Conservation (phyloP, 768 basidiomycete genomes). For the Boletus insuetus region DNA sequence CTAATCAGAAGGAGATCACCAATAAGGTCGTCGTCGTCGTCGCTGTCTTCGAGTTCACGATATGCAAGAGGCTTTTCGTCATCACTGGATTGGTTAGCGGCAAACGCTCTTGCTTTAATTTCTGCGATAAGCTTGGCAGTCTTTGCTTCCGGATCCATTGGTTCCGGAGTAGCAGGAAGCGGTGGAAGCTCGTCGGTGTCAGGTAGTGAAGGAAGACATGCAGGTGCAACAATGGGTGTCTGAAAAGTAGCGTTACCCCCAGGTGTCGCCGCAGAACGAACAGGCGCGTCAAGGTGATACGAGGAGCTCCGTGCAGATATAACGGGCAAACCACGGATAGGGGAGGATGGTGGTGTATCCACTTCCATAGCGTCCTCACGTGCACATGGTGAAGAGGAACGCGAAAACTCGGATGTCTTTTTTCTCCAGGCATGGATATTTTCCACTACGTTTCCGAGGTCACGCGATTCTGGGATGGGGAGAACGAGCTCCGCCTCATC, state of each 20-base stretch:
- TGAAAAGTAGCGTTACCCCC: constrained; percentile 6
- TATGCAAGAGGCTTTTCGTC: constrained; percentile 36
- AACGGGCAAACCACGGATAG: constrained; percentile 4
- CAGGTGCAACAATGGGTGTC: constrained; percentile 11
- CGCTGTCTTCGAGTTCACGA: constrained; percentile 49
- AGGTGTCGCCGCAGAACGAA: constrained; percentile 1
- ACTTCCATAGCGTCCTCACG: constrained; percentile 19
- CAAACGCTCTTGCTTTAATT: constrained; percentile 61
- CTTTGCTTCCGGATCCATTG: constrained; percentile 38
- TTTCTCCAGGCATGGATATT: constrained; percentile 45
- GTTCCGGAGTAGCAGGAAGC: constrained; percentile 30
- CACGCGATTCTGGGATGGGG: constrained; percentile 23
- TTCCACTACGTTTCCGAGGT: constrained; percentile 33
- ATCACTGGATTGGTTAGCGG: constrained; percentile 43
- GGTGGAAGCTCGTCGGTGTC: constrained; percentile 21
- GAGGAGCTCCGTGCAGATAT: constrained; percentile 3
- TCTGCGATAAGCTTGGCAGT: constrained; percentile 58
- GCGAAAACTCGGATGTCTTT: constrained; percentile 23
- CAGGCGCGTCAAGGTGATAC: constrained; percentile 5
- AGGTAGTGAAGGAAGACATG: constrained; percentile 22
- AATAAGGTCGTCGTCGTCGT: constrained; percentile 43
- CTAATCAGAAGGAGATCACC: constrained; percentile 18
- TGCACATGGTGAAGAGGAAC: background rate
- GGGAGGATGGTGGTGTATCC: constrained; percentile 12
- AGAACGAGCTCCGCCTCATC: constrained; percentile 57